Evolutionary conservation across 192 early-diverging fungal species (phyloP).

Genomic region (Coemansia sp.): DNA sequence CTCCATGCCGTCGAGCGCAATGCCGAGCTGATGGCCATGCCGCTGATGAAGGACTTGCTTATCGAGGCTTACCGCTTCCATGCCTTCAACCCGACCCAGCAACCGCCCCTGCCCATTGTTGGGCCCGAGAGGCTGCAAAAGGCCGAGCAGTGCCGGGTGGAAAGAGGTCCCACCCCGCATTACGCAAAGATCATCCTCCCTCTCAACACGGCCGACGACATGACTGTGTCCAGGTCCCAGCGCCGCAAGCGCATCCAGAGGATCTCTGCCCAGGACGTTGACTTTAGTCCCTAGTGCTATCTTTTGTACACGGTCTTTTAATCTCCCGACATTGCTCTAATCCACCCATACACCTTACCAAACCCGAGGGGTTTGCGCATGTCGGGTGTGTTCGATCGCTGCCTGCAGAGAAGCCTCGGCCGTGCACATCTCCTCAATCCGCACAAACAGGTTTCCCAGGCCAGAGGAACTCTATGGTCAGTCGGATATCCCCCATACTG

Average conservation of each 20-base stretch:
- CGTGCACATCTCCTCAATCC: too few species aligned
- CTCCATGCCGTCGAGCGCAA: slow-evolving; percentile 40
- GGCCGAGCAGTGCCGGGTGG: not conserved
- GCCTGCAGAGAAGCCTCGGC: too few species aligned
- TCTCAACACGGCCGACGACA: slow-evolving; percentile 26
- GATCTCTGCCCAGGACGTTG: slow-evolving; percentile 18
- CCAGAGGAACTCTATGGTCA: too few species aligned
- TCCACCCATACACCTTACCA: too few species aligned
- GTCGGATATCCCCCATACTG: too few species aligned
- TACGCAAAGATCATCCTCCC: slow-evolving; percentile 47
- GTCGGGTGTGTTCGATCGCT: too few species aligned
- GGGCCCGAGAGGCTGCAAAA: not conserved
- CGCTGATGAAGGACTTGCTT: slow-evolving; percentile 44
- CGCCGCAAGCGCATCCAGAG: slow-evolving; percentile 25
- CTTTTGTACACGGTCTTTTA: not conserved
- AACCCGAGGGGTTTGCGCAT: too few species aligned
- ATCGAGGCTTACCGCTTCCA: slow-evolving; percentile 49
- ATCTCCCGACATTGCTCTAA: not conserved
- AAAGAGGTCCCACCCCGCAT: too few species aligned
- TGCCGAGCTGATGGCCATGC: slow-evolving; percentile 35
- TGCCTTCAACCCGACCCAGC: slow-evolving; percentile 29
- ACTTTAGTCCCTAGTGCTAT: not conserved
- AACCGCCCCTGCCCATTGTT: not conserved
- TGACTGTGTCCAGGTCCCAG: slow-evolving; percentile 37
- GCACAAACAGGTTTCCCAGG: too few species aligned